Percentiles rank a stretch among this genome's conserved stretches.
Conservation (phyloP, 1,139 yeast species). For the Hyphopichia khmerensis region DNA sequence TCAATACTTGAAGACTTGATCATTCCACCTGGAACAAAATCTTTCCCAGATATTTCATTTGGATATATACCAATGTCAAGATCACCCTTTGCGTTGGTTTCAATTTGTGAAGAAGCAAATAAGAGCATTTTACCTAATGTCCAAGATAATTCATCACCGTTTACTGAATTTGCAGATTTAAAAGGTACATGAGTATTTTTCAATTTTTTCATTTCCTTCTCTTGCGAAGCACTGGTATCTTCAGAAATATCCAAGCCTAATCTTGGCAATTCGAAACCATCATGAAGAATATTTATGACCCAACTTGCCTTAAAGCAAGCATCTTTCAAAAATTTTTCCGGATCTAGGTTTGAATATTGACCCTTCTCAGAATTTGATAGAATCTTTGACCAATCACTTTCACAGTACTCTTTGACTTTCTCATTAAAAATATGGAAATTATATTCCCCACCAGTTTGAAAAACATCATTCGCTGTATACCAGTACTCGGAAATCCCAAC, state of each 20-base stretch:
- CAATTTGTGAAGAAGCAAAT: slow-evolving; percentile 56
- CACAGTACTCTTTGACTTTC: slow-evolving; percentile 64
- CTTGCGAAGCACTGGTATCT: slow-evolving; percentile 14
- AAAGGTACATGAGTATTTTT: slow-evolving; percentile 51
- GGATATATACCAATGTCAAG: slow-evolving; percentile 52
- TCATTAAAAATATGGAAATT: slow-evolving; percentile 60
- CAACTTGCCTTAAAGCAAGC: slow-evolving; percentile 84
- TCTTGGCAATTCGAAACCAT: slow-evolving; percentile 74
- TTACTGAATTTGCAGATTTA: slow-evolving; percentile 57
- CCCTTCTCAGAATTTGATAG: slow-evolving; percentile 51
- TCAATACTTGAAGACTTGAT: slow-evolving; percentile 10
- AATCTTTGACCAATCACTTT: slow-evolving; percentile 59
- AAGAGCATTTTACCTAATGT: slow-evolving; percentile 61
- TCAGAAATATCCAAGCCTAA: slow-evolving; percentile 48
- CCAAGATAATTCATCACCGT: slow-evolving; percentile 67
- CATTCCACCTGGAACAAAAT: slow-evolving; percentile 36
- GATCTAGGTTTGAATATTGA: slow-evolving; percentile 46
- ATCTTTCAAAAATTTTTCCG: slow-evolving; percentile 49
- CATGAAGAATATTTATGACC: slow-evolving; percentile 75
- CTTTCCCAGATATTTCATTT: slow-evolving; percentile 44
- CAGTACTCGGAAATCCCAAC: slow-evolving; percentile 82
- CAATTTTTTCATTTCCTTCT: slow-evolving; percentile 22
- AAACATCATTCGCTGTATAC: slow-evolving; percentile 83
- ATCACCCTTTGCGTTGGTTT: slow-evolving; percentile 18
- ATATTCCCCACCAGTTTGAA: slow-evolving; percentile 75